Evolutionary conservation across 2,329 filamentous ascomycete genomes (phyloP).

Genomic region (Graphiopsis chlorocephala): DNA sequence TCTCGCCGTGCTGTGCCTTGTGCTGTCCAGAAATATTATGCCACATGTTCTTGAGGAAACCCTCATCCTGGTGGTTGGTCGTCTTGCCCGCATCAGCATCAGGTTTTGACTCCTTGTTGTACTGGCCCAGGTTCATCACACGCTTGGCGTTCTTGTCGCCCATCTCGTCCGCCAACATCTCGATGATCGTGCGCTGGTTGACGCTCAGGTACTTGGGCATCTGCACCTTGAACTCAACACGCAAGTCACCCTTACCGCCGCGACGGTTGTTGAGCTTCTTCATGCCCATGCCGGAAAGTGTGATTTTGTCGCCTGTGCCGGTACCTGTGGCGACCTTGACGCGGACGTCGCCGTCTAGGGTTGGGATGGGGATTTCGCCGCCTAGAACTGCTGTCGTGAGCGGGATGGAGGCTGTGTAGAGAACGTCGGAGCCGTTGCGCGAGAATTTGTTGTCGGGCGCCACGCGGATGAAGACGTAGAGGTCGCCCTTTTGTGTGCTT

Average conservation of each 20-base stretch:
- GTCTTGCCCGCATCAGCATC: conserved; percentile 20
- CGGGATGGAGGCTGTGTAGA: conserved; percentile 88
- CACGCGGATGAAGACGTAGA: conserved; percentile 88
- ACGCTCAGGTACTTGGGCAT: conserved; percentile 93
- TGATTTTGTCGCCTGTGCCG: conserved; percentile 87
- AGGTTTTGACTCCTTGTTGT: conserved; percentile 40
- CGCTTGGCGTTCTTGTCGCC: conserved; percentile 86
- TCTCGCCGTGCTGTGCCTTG: conserved; percentile 19
- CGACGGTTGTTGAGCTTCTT: conserved; percentile 69
- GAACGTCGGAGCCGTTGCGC: conserved; percentile 80
- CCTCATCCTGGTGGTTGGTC: conserved; percentile 71
- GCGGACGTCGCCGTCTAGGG: conserved; percentile 83
- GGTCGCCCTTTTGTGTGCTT: conserved; percentile 73
- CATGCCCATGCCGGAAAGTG: conserved; percentile 89
- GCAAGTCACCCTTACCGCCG: conserved; percentile 72
- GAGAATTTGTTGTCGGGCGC: conserved; percentile 88
- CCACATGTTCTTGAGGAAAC: conserved; percentile 91
- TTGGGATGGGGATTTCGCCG: conserved; percentile 85
- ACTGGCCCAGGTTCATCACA: conserved; percentile 72
- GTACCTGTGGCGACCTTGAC: conserved; percentile 90
- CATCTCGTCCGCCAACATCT: conserved; percentile 97
- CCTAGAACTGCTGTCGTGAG: conserved; percentile 90
- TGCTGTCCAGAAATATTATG: conserved; percentile 81
- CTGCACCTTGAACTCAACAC: conserved; percentile 88
- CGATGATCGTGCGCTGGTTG: conserved; percentile 88